phyloP scores from a whole-genome alignment of 306 rosid genomes.

The Begonia loranthoides region DNA sequence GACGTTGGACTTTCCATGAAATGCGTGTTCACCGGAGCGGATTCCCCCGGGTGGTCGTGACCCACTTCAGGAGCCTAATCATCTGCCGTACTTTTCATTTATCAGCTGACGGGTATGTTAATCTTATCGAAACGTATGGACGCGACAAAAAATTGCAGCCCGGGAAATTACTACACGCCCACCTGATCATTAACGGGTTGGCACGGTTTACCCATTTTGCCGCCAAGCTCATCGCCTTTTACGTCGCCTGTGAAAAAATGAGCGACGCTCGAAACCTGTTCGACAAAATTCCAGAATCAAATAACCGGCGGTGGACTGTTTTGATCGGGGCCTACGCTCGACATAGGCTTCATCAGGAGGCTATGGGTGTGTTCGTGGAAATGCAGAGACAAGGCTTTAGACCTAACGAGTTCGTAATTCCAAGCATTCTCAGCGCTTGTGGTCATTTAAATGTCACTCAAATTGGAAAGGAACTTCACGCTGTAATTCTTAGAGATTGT shows the following conservation, averaged over 20 bases:
- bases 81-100: conserved; percentile 20
- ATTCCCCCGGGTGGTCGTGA: background rate
- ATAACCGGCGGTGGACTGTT: conserved; percentile 52
- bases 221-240: conserved; percentile 46
- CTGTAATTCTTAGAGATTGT: conserved; percentile 34
- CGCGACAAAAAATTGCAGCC: conserved; percentile 29
- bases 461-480: conserved; percentile 46
- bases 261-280: conserved; percentile 49
- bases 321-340: conserved; percentile 55
- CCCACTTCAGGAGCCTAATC: conserved; percentile 10
- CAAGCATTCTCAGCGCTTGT: conserved; percentile 80
- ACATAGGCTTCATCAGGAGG: conserved; percentile 37
- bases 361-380: conserved; percentile 32
- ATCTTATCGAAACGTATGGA: conserved; percentile 25
- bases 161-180: conserved; percentile 68
- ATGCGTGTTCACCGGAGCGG: background rate
- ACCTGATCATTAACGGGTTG: conserved; percentile 40
- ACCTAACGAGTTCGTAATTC: conserved; percentile 39
- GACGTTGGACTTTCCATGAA: too few species aligned
- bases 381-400: conserved; percentile 31
- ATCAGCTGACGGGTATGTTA: conserved; percentile 22
- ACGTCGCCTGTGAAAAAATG: conserved; percentile 33
- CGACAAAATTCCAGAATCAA: conserved; percentile 53
- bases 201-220: conserved; percentile 33
- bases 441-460: conserved; percentile 35